Base-by-base conservation (phyloP, 2,329 filamentous ascomycete species). In the Pseudocercospora musae region DNA sequence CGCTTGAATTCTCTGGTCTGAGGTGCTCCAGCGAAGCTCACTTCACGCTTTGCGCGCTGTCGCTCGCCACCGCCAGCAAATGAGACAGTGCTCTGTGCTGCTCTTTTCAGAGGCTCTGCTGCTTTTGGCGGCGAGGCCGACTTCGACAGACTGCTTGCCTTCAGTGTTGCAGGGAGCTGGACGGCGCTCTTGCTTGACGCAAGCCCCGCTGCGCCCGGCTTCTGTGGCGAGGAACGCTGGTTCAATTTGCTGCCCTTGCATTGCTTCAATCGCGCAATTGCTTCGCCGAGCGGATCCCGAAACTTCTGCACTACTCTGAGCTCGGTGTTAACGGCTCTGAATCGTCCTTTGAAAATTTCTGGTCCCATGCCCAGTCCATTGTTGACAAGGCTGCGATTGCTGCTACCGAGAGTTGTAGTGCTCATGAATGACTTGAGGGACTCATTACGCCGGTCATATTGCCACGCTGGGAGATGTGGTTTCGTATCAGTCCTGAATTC, bases 371-470 rank as follows among this genome's bases (percentile, higher is more conserved):
- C 65, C 29, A 69, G n/a, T 9, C 57, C 62, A 50, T 60, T 64
- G 27, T 29, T 58, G 48, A 33, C 21, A 31, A 20, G 13, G 33
- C 18, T 42, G 10, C 59, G 48, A 23, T 29, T 52, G 13, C 60
- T 64, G 48, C 60, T 48, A 33, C 57, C 58, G 18, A 64, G 53
- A 40, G 58, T 42, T 21, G 62, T 59, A 21, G 58, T 59, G 56
- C 68, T 67, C 55, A 73, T 66, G 60, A 71, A 72, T 1, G 72
- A 74, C 59, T 73, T 74, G 10, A 75, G 61, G 8, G 66, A 68
- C 54, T 74, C 72, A 65, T 75, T 75, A 5, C 72, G 70, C 4
- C 73, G 68, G 59, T 75, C 73, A 62, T 71, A 75, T 44, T 72
- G 67, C 54, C 73, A 71, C 7, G 67, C 67, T 3, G 73, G 73